Base-by-base conservation (phyloP, 2,329 filamentous ascomycete genomes). In the Huntiella abstrusa region DNA sequence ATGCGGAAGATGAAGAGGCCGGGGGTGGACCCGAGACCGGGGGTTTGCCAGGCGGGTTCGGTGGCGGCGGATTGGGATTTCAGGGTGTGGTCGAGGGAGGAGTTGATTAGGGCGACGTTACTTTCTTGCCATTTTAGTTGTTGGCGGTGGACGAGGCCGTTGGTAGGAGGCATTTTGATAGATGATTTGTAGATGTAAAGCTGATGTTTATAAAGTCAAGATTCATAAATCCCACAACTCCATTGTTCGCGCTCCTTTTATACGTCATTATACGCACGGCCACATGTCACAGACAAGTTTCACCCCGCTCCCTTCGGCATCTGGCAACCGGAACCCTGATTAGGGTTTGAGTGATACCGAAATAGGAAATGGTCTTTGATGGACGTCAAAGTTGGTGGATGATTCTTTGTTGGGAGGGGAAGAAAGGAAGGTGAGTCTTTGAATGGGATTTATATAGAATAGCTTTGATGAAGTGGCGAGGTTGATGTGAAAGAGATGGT, bases 61-160 rank as follows among this genome's bases (percentile, higher is more conserved):
- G 70, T 70, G 6, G 65, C 59, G 3, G 77, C 77, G 8, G 76
- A 80, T 49, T 72, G 71, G 64, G 78, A 71, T 56, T 81, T 81
- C 55, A 82, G 71, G 50, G 68, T 67, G 61, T 80, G 77, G 60
- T 81, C 77, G 51, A 81, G 68, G 51, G 73, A 67, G 46, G 67
- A 69, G 48, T 73, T 72, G 49, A 81, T 73, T 47, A 80, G 65
- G 59, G 77, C 74, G 47, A 80, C 72, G 55, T 81, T 81, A 62
- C 71, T 77, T 57, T 80, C 74, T 54, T 75, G 71, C 62, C 80
- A 71, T 57, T 81, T 72, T 56, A 80, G 79, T 56, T 79, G 68
- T 54, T 74, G 72, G 19, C 60, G 64, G 54, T 80, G 75, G 6
- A 79, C 69, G 36, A 80, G 63, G 38, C 75, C 75, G 55, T 74